Conservation (phyloP, 768 basidiomycete species). For the Thelephora ganbajun region DNA sequence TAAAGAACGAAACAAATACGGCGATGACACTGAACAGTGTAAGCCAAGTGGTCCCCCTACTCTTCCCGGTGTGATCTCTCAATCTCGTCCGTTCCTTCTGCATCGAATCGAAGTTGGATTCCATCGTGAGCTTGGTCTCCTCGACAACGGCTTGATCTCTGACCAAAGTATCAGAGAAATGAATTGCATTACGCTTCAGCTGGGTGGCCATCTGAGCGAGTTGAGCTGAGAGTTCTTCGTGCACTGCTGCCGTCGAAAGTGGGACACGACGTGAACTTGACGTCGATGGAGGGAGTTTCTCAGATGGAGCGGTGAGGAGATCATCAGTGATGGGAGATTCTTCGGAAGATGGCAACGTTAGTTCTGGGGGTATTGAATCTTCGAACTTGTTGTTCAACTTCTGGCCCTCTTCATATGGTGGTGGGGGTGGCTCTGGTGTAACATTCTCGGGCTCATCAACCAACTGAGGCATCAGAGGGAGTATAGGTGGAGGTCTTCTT, state of each 20-base stretch:
- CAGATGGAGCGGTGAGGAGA: conserved; percentile 10
- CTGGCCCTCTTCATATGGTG: conserved; percentile 7
- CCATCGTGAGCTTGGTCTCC: conserved; percentile 55
- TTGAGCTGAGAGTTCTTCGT: conserved; percentile 62
- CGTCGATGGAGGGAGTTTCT: conserved; percentile 6
- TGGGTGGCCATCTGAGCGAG: conserved; percentile 80
- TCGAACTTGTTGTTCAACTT: too few relatives aligned
- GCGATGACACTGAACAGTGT: conserved; percentile 38
- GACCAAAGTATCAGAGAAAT: conserved; percentile 60
- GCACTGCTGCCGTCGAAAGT: conserved; percentile 42
- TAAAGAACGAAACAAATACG: conserved; percentile 53
- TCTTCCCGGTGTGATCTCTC: conserved; percentile 29
- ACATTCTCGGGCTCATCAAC: conserved; percentile 7
- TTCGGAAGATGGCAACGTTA: conserved; percentile 11
- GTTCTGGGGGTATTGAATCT: conserved; percentile 1
- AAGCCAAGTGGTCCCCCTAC: conserved; percentile 40
- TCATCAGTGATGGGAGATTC: not conserved
- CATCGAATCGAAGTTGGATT: conserved; percentile 59
- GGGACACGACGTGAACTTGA: conserved; percentile 15
- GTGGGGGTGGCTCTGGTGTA: conserved; percentile 8
- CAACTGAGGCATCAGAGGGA: conserved; percentile 41
- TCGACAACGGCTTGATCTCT: conserved; percentile 65
- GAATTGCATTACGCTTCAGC: conserved; percentile 68
- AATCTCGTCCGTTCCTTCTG: conserved; percentile 42
- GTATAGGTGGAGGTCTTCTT: conserved; percentile 30